Evolutionary conservation across 2,329 filamentous ascomycete genomes (phyloP), one percentile per base, ranked within the genome.

Genomic region (Colletotrichum neosansevieriae): DNA sequence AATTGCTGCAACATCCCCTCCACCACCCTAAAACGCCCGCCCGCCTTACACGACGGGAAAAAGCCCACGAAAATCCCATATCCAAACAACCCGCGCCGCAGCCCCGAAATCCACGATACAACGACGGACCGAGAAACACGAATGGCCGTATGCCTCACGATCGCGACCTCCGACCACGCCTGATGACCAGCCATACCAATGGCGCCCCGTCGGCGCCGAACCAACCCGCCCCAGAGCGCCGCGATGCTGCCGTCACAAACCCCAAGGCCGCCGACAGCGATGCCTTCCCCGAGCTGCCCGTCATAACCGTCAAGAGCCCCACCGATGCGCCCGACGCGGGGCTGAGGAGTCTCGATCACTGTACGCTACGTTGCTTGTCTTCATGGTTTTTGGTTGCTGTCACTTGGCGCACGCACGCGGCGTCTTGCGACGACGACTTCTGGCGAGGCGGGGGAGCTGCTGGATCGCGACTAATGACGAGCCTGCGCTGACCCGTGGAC

Each of bases 311-410:
- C 63, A 69, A 32, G 44, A 15, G 57, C 13, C 63, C 67, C 53
- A 67, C 36, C 40, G 67, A 69, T 24, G 63, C 63, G 42, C 67
- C 67, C 49, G 92, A 94, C 78, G 94, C 94, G 61, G 94, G 94
- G 57, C 82, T 97, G 77, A 89, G 88, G 78, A 94, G 91, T 77
- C 82, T 94, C 66, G 89, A 97, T 81, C 92, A 94, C 78, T 94
- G 92, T 91, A 84, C 70, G 85, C 81, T 61, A 49, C n/a, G 24
- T 50, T 58, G 17, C 49, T 24, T 40, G 32, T 53, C 19, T 24
- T 19, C 19, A 29, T 40, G 24, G n/a, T 32, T 36, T 4, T 44
- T 57, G 51, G n/a, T 71, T 45, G 61, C 15, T 5, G 17, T 51
- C 12, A 13, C 10, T 19, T 19, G 59, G 38, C 59, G 73, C 72